Conservation (phyloP, 305 asterid genomes). For the Petunia hybrid region DNA sequence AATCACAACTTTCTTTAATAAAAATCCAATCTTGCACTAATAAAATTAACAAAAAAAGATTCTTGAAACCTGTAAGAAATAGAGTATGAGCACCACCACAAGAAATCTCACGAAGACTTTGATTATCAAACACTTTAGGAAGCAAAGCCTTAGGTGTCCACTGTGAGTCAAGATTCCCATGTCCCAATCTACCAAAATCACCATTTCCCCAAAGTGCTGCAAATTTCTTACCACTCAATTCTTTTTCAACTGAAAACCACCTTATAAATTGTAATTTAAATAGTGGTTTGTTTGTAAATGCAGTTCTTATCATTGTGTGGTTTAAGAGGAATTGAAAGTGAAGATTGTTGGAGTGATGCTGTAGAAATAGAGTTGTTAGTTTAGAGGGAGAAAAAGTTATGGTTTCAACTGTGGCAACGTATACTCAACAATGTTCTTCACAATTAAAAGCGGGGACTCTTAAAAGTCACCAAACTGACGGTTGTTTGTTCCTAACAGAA, state of each 20-base stretch:
- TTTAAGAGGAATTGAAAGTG: background rate
- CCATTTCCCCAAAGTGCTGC: constrained; percentile 98
- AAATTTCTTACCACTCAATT: constrained; percentile 55
- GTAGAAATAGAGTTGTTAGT: background rate
- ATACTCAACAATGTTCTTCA: background rate
- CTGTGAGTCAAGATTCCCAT: constrained; percentile 76
- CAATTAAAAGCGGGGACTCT: background rate
- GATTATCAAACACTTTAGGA: constrained; percentile 68
- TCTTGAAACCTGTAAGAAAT: constrained; percentile 72
- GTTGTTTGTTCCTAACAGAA: too few species aligned
- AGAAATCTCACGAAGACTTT: constrained; percentile 70
- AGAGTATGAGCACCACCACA: constrained; percentile 99
- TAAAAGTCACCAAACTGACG: background rate
- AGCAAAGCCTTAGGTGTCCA: constrained; percentile 73
- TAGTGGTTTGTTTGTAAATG: background rate
- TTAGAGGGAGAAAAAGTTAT: background rate
- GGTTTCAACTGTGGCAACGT: constrained; percentile 33
- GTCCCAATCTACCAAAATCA: constrained; percentile 92
- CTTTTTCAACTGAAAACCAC: constrained; percentile 50
- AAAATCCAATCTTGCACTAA: background rate
- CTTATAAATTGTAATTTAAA: constrained; percentile 47
- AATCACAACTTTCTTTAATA: background rate
- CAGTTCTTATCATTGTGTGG: background rate
- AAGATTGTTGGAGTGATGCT: background rate
- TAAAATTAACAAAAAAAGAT: background rate